phyloP scores from a whole-genome alignment of 176 grass and related monocot genomes.

The Paspalum vaginatum region DNA sequence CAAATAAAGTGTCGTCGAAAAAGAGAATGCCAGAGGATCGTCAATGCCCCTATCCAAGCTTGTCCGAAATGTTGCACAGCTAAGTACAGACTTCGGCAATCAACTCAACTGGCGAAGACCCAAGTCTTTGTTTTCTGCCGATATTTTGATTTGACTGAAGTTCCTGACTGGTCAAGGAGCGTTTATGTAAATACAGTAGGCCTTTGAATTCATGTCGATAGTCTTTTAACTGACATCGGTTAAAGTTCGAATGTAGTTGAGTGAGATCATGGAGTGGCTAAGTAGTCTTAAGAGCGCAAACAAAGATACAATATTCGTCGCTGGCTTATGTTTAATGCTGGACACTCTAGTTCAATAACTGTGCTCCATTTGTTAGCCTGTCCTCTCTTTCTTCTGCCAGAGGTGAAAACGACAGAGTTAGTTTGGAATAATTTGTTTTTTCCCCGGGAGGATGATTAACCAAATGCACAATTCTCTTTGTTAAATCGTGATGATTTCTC shows the following conservation, averaged over 20 bases:
- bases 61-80: background rate
- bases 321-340: background rate
- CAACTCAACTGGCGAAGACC: slow-evolving; percentile 14
- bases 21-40: slow-evolving; percentile 1
- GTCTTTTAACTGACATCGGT: background rate
- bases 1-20: slow-evolving; percentile 9
- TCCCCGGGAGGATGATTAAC: too few species aligned
- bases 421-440: too few species aligned
- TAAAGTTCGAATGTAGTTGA: slow-evolving; percentile 3
- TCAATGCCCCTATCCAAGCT: background rate
- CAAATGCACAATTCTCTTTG: too few species aligned
- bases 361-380: background rate
- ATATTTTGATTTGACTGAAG: slow-evolving; percentile 17
- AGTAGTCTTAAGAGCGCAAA: background rate
- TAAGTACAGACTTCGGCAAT: slow-evolving; percentile 13
- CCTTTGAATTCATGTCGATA: background rate
- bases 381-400: background rate
- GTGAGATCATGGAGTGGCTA: background rate
- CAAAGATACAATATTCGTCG: background rate
- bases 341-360: slow-evolving; percentile 17
- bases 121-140: background rate
- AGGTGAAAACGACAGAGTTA: too few species aligned
- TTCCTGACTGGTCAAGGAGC: background rate
- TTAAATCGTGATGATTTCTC: too few species aligned
- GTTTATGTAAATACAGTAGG: slow-evolving; percentile 35